Evolutionary conservation across 768 basidiomycete genomes (phyloP).

Genomic region (Lactarius vividus): DNA sequence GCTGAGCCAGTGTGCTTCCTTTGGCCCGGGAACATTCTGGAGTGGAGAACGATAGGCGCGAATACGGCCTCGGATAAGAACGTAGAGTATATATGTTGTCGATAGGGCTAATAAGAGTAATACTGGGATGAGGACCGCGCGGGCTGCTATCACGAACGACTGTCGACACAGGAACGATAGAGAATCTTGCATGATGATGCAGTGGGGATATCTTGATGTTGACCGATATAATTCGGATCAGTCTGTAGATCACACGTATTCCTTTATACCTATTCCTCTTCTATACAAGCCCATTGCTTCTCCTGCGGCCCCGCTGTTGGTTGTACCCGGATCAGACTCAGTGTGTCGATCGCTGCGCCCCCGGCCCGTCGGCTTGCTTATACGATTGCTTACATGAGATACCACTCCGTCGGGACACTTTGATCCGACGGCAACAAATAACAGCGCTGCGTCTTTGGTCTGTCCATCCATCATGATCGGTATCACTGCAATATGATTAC

Average conservation of each 20-base stretch:
- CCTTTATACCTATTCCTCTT: not conserved
- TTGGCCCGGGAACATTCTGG: conserved; percentile 12
- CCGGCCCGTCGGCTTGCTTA: too few species aligned
- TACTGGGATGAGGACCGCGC: not conserved
- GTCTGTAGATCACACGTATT: not conserved
- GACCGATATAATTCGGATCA: not conserved
- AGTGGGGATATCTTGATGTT: not conserved
- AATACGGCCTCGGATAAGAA: not conserved
- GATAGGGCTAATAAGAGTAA: not conserved
- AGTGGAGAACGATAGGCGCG: conserved; percentile 7
- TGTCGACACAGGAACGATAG: not conserved
- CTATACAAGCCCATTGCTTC: not conserved
- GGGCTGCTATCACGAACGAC: not conserved
- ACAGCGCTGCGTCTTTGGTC: too few species aligned
- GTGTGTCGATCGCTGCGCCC: too few species aligned
- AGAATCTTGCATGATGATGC: not conserved
- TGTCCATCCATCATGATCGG: too few species aligned
- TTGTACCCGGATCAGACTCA: too few species aligned
- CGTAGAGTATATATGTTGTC: not conserved
- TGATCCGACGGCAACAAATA: too few species aligned
- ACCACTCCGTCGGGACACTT: too few species aligned
- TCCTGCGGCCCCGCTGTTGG: too few species aligned
- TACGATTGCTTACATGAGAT: too few species aligned
- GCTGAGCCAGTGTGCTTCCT: conserved; percentile 7
- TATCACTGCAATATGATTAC: too few species aligned